phyloP scores from a whole-genome alignment of 2,329 filamentous ascomycete species.

The Neofusicoccum sp. region DNA sequence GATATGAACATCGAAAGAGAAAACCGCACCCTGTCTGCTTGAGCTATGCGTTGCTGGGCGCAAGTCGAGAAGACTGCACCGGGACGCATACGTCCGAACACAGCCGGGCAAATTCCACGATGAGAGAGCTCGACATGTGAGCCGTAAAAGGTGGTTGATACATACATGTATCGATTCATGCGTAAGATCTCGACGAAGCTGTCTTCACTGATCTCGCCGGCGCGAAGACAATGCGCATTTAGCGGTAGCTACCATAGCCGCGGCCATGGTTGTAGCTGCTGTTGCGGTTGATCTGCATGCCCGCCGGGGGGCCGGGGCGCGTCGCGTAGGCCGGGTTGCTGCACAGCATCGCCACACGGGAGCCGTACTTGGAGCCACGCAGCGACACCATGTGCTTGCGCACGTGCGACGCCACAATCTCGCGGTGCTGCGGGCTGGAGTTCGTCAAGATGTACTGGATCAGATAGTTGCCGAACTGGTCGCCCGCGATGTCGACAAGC shows the following conservation, averaged over 20 bases:
- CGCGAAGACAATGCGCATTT: conserved; percentile 2
- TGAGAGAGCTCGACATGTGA: conserved; percentile 15
- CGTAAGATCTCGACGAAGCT: conserved; percentile 4
- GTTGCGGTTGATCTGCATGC: conserved; percentile 44
- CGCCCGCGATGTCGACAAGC: conserved; percentile 95
- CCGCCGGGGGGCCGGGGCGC: conserved; percentile 79
- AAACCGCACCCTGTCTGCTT: conserved; percentile 1
- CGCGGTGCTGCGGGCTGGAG: conserved; percentile 80
- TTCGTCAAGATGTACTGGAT: conserved; percentile 96
- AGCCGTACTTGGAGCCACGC: conserved; percentile 96
- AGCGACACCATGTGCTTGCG: conserved; percentile 99
- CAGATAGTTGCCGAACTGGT: conserved; percentile 98
- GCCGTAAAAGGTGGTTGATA: conserved; percentile 14
- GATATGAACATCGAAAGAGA: conserved; percentile 10
- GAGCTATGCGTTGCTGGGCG: conserved; percentile 6
- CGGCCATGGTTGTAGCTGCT: conserved; percentile 25
- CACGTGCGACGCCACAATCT: conserved; percentile 89
- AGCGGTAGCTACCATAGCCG: conserved; percentile 23
- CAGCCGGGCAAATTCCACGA: conserved; percentile 16
- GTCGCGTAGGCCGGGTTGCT: conserved; percentile 90
- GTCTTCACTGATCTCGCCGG: background rate
- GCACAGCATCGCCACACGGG: conserved; percentile 97
- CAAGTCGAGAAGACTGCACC: conserved; percentile 17
- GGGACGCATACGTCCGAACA: conserved; percentile 15
- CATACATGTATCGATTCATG: conserved; percentile 17